A percentile compares a stretch with the other conserved stretches of the same genome.
These are phyloP conservation scores for Falciphora oryzae DNA, from an alignment of 2,329 filamentous ascomycete species.

Conservation along the genomic window DNA sequence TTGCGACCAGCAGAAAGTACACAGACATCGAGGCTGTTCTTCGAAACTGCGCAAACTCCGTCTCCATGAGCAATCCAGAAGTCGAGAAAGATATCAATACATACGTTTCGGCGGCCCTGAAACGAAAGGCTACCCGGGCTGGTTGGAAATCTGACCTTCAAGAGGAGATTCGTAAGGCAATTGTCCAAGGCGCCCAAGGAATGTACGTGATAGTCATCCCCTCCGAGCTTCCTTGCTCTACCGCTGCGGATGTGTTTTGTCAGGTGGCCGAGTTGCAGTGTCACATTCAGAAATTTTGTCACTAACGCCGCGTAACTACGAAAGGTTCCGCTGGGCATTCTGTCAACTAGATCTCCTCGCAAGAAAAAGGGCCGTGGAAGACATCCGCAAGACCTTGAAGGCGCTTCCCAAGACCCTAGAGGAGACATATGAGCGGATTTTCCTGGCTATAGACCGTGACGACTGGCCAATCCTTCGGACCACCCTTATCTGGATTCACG, in stretches of 20 bases:
- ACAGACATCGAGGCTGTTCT: conserved; percentile 20
- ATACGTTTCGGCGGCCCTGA: not conserved
- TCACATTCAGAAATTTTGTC: no score
- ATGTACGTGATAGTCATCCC: not conserved
- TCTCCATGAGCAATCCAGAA: conserved; percentile 23
- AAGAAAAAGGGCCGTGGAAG: not conserved
- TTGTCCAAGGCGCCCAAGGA: not conserved
- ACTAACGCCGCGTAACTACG: no score
- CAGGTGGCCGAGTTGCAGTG: no score
- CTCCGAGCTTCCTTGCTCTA: no score
- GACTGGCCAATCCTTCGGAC: not conserved
- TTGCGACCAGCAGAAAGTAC: conserved; percentile 26
- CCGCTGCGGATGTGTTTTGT: no score
- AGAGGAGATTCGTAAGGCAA: not conserved
- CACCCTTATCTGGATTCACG: not conserved
- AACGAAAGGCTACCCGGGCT: not conserved
- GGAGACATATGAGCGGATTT: not conserved
- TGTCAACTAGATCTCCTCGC: not conserved
- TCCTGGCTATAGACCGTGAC: not conserved
- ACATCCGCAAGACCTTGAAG: not conserved
- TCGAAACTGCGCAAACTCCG: conserved; percentile 6
- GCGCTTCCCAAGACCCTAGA: not conserved
- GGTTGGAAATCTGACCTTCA: no score
- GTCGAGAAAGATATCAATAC: conserved; percentile 21
- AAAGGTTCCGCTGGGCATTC: conserved; percentile 6